Evolutionary conservation across 1,284 basidiomycete genomes (phyloP).

Genomic region (Phylloporus gajari): DNA sequence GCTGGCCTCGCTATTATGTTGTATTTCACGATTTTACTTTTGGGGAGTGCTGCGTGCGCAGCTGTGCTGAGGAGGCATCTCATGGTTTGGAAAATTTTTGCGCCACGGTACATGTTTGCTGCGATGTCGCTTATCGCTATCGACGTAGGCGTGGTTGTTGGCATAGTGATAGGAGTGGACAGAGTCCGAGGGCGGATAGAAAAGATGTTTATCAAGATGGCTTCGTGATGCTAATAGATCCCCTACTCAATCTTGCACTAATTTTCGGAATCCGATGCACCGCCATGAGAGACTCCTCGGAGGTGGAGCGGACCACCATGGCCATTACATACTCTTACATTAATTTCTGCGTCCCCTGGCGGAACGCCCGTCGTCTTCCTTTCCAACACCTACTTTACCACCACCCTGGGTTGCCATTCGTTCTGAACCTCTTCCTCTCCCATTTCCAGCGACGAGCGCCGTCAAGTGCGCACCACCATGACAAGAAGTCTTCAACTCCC

Average conservation of each 20-base stretch:
- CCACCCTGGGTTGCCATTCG: conserved; percentile 4
- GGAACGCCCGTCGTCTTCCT: conserved; percentile 9
- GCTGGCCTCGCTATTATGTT: conserved; percentile 67
- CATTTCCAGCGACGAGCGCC: conserved; percentile 6
- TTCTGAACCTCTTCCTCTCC: conserved; percentile 2
- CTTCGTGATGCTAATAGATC: conserved; percentile 8
- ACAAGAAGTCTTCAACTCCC: conserved; percentile 66
- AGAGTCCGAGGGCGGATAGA: conserved; percentile 37
- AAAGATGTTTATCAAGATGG: conserved; percentile 30
- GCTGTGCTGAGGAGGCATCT: conserved; percentile 87
- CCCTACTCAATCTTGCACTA: too few relatives aligned
- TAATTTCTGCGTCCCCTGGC: not conserved
- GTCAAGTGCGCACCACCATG: conserved; percentile 11
- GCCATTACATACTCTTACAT: conserved; percentile 28
- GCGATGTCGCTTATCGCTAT: conserved; percentile 63
- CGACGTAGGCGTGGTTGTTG: conserved; percentile 67
- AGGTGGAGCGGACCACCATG: conserved; percentile 21
- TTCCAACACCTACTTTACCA: conserved; percentile 13
- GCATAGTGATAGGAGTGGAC: conserved; percentile 49
- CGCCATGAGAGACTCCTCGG: conserved; percentile 29
- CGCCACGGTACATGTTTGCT: conserved; percentile 90
- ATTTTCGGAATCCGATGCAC: not conserved
- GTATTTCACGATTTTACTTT: conserved; percentile 75
- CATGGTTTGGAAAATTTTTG: conserved; percentile 99
- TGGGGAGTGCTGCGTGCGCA: conserved; percentile 80